Evolutionary conservation across 768 basidiomycete genomes (phyloP), one percentile per base, ranked within the genome.

Genomic region (Nidula microcarpa): DNA sequence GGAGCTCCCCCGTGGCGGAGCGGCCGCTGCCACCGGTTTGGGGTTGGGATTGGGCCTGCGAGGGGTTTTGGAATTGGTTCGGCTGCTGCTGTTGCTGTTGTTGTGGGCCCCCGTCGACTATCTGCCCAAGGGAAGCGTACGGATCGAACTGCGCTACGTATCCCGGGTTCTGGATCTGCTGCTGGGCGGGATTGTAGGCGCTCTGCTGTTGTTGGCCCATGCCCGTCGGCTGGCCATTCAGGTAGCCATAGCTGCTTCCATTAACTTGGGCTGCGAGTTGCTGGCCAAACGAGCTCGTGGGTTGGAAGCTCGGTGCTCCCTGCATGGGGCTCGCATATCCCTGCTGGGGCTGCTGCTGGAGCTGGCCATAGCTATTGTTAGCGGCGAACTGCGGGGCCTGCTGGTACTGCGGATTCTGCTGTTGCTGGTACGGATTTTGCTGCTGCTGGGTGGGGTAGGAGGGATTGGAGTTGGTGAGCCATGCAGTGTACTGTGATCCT

Each of bases 121-220:
- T 72, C 59, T 78, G 74, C 13, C 69, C 70, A 30, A 80, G 62
- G 6, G 77, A 68, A 13, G 72, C 57, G 55, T 81, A 82, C 4
- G 81, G 81, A 69, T 81, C 80, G 55, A 82, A 77, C 60, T 79
- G 77, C 8, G 79, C 66, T 23, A 78, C 58, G 60, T 81, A 80
- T 1, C 68, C 66, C 3, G 76, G 77, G 60, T 70, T 72, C 54
- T 73, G 72, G 6, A 78, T 61, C 61, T 81, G 81, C 58, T 78
- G 76, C 53, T 76, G 77, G 2, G 70, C 76, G 10, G 75, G 76
- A 49, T 69, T 69, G 55, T 78, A 76, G 3, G 57, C 57, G 4
- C 55, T 62, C 43, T 65, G 64, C 50, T 65, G 66, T 4, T 65
- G 68, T 46, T 61, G 58, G 37, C 55, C 60, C 34, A 46, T 23